These are phyloP conservation scores for Phytophthora idaei DNA, from an alignment of 352 stramenopile species.

Conservation along the genomic window DNA sequence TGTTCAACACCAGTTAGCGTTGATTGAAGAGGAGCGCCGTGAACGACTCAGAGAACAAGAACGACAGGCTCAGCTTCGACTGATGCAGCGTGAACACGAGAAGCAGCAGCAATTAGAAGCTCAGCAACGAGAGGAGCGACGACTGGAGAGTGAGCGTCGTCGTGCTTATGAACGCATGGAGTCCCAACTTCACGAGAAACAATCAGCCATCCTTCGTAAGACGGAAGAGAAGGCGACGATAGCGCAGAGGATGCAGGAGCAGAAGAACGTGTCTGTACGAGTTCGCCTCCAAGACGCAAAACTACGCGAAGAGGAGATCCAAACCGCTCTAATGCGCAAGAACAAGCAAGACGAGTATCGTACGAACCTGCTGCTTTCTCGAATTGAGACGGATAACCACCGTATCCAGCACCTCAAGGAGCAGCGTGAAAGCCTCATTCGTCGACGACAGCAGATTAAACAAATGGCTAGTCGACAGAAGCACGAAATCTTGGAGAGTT, in stretches of 20 bases:
- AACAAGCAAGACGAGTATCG: constrained; percentile 74
- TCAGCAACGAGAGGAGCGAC: constrained; percentile 57
- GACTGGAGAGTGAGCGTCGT: constrained; percentile 55
- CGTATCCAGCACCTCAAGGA: constrained; percentile 57
- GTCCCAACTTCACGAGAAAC: constrained; percentile 51
- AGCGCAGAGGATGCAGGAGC: constrained; percentile 54
- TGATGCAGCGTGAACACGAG: constrained; percentile 54
- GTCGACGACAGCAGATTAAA: constrained; percentile 72
- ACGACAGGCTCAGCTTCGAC: constrained; percentile 40
- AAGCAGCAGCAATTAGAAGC: constrained; percentile 54
- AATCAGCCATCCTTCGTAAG: constrained; percentile 45
- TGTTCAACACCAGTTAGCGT: constrained; percentile 64
- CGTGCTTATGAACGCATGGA: constrained; percentile 72
- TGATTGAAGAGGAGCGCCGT: constrained; percentile 58
- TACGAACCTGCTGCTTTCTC: constrained; percentile 53
- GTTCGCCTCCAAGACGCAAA: constrained; percentile 71
- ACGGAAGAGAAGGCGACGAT: constrained; percentile 58
- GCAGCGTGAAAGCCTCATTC: constrained; percentile 60
- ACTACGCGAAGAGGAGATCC: constrained; percentile 81
- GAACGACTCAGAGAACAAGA: constrained; percentile 59
- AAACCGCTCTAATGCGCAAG: constrained; percentile 56
- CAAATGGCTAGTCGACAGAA: constrained; percentile 63
- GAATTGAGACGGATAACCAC: constrained; percentile 71
- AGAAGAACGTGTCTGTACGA: constrained; percentile 58
- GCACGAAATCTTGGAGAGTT: constrained; percentile 75